These are phyloP conservation scores for Malassezia pachydermatis DNA, from an alignment of 1,284 basidiomycete species.

Conservation along the genomic window DNA sequence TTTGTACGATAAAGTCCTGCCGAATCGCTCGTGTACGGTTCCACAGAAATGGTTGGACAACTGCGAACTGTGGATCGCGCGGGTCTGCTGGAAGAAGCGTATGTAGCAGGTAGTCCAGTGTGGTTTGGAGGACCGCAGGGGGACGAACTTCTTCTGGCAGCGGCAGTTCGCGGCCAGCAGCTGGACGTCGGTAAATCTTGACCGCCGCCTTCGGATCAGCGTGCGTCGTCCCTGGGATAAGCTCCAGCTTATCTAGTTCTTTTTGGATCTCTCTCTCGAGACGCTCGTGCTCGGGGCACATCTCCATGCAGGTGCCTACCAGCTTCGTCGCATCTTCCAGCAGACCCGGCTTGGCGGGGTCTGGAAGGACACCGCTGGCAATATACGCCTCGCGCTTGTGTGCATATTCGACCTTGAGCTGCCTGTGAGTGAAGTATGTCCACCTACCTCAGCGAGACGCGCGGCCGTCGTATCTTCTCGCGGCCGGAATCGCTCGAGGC, in stretches of 20 bases:
- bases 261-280: conserved; percentile 82
- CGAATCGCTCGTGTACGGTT: conserved; percentile 83
- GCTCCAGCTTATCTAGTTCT: conserved; percentile 76
- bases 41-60: conserved; percentile 73
- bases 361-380: conserved; percentile 72
- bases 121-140: conserved; percentile 67
- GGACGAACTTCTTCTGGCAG: conserved; percentile 86
- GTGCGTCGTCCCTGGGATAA: conserved; percentile 52
- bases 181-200: conserved; percentile 84
- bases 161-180: conserved; percentile 70
- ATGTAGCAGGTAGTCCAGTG: conserved; percentile 84
- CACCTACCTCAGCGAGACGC: conserved; percentile 10
- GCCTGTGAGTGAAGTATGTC: conserved; percentile 2
- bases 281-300: conserved; percentile 88
- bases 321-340: conserved; percentile 80
- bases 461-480: conserved; percentile 7
- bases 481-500: conserved; percentile 13
- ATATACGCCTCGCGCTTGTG: conserved; percentile 68
- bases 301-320: conserved; percentile 77
- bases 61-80: conserved; percentile 54
- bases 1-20: conserved; percentile 90
- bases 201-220: conserved; percentile 79
- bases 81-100: conserved; percentile 60
- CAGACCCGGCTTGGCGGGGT: conserved; percentile 64
- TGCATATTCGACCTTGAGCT: conserved; percentile 57